Conservation (phyloP, 257 asterid genomes). For the Solanum commersonii region DNA sequence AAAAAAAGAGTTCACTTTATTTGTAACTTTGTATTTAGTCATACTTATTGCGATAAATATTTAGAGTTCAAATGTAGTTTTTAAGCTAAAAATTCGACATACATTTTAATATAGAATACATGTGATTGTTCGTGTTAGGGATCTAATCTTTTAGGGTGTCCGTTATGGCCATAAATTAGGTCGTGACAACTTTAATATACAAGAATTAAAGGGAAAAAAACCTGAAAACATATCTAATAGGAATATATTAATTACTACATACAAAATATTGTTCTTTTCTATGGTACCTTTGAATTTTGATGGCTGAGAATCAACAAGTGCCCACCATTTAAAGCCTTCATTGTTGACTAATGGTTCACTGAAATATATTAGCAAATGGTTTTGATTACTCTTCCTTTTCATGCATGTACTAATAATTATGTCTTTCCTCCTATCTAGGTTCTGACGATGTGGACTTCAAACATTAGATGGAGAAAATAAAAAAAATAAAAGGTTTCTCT, state of each 20-base stretch:
- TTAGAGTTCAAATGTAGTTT: no score
- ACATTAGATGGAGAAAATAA: rapidly evolving
- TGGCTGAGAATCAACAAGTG: background rate
- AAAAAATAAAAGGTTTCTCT: no score
- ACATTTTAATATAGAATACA: background rate
- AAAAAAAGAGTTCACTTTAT: no score
- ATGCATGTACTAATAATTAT: background rate
- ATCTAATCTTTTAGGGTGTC: background rate
- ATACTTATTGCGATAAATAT: no score
- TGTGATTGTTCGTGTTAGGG: background rate
- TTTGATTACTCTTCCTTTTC: background rate
- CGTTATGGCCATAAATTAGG: background rate
- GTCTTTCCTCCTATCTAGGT: background rate
- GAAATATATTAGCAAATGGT: background rate
- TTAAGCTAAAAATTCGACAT: no score
- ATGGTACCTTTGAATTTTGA: background rate
- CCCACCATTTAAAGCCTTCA: slow-evolving; percentile 1
- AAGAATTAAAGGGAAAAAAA: background rate
- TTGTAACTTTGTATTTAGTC: no score
- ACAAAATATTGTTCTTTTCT: background rate
- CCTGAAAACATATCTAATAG: no score
- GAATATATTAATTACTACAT: no score
- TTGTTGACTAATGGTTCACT: background rate
- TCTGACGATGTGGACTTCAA: no score
- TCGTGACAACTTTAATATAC: background rate